phyloP scores from a whole-genome alignment of 768 basidiomycete species.

The Auricularia heimuer region DNA sequence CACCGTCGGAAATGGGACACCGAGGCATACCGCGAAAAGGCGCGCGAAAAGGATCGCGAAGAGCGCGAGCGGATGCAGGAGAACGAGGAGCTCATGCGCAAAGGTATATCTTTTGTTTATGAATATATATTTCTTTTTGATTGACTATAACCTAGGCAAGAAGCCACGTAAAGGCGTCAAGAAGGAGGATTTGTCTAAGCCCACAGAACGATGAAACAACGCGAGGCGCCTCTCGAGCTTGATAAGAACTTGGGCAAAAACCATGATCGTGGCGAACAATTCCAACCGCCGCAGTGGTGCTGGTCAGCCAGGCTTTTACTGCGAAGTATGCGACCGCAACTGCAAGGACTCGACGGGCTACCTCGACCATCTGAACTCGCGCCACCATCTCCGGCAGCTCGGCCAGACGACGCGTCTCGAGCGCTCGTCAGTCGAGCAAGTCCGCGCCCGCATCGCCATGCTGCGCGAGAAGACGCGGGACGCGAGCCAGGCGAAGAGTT shows the following conservation, averaged over 20 bases:
- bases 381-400: constrained; percentile 80
- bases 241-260: constrained; percentile 96
- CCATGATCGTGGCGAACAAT: constrained; percentile 82
- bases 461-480: constrained; percentile 83
- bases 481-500: constrained; percentile 76
- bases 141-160: constrained; percentile 50
- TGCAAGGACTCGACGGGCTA: constrained; percentile 93
- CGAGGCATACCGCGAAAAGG: constrained; percentile 75
- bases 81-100: constrained; percentile 74
- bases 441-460: constrained; percentile 79
- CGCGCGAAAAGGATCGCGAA: constrained; percentile 70
- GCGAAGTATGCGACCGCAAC: constrained; percentile 82
- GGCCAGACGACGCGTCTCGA: constrained; percentile 93
- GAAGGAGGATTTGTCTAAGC: constrained; percentile 78
- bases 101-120: constrained; percentile 41
- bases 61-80: constrained; percentile 77
- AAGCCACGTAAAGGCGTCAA: constrained; percentile 52
- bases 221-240: constrained; percentile 75
- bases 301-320: constrained; percentile 89
- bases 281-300: constrained; percentile 59
- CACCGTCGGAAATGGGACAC: constrained; percentile 86
- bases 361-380: constrained; percentile 90
- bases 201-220: constrained; percentile 89
- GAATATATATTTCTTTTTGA: neutral
- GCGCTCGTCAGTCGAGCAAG: constrained; percentile 86